Evolutionary conservation across 1,139 yeast genomes (phyloP).

Genomic region (Blastobotrys indianensis): DNA sequence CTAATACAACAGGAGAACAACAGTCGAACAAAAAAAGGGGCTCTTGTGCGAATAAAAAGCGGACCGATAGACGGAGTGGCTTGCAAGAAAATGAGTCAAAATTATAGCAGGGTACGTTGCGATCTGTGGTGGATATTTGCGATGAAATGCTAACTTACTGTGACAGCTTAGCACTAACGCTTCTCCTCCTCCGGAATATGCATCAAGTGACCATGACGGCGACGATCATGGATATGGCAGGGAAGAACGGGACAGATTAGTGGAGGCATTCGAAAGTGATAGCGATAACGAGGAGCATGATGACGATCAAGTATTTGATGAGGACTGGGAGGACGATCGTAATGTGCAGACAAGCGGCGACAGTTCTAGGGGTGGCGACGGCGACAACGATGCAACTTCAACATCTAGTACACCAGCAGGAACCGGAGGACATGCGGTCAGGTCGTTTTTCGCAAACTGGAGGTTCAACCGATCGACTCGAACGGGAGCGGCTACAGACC

Average conservation of each 20-base stretch:
- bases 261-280: slow-evolving; percentile 24
- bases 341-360: slow-evolving; percentile 10
- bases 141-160: background rate
- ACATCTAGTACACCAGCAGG: background rate
- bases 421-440: background rate
- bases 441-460: slow-evolving; percentile 12
- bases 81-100: slow-evolving; percentile 4
- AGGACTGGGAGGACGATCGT: slow-evolving; percentile 25
- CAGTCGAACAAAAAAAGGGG: no score
- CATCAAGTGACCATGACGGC: slow-evolving; percentile 2
- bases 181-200: slow-evolving; percentile 10
- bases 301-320: slow-evolving; percentile 6
- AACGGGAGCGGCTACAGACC: slow-evolving; percentile 19
- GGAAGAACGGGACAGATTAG: slow-evolving; percentile 18
- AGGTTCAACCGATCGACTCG: slow-evolving; percentile 6
- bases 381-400: background rate
- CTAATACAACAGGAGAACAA: no score
- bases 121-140: background rate
- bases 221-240: slow-evolving; percentile 1
- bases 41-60: no score
- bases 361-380: background rate
- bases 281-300: slow-evolving; percentile 19
- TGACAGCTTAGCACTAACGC: background rate
- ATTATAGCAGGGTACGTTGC: slow-evolving; percentile 11
- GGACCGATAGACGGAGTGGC: no score